These are phyloP conservation scores for Tylopilus intermedius DNA, from an alignment of 768 basidiomycete genomes.

Conservation along the genomic window DNA sequence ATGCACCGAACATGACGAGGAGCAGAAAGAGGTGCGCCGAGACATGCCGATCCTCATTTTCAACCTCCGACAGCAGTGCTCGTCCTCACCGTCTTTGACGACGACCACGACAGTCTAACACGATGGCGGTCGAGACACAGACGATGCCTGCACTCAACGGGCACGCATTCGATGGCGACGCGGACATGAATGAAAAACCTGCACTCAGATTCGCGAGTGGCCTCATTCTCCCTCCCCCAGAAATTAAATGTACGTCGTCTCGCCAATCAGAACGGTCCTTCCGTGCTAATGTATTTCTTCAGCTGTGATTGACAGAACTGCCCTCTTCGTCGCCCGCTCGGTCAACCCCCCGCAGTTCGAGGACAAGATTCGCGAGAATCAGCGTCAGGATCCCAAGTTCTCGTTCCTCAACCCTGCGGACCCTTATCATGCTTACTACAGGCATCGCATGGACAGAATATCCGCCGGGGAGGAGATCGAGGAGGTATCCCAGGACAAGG, in stretches of 20 bases:
- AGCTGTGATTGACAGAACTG: constrained; percentile 97
- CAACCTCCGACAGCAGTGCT: constrained; percentile 20
- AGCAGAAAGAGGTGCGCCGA: constrained; percentile 16
- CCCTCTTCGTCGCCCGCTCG: constrained; percentile 86
- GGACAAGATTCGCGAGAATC: constrained; percentile 94
- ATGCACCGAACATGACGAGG: constrained; percentile 75
- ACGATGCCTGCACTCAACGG: constrained; percentile 40
- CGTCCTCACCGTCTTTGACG: constrained; percentile 14
- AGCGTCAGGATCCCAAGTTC: constrained; percentile 94
- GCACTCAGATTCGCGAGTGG: constrained; percentile 65
- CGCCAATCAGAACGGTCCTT: not conserved
- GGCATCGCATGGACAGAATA: constrained; percentile 83
- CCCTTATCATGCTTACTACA: constrained; percentile 98
- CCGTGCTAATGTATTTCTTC: constrained; percentile 9
- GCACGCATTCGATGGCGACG: constrained; percentile 36
- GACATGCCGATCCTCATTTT: constrained; percentile 21
- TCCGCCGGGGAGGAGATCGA: constrained; percentile 70
- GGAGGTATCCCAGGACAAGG: constrained; percentile 46
- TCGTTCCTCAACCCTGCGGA: constrained; percentile 96
- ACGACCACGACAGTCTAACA: constrained; percentile 24
- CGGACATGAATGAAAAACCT: constrained; percentile 37
- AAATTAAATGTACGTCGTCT: constrained; percentile 73
- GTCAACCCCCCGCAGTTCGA: constrained; percentile 91
- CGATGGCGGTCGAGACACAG: constrained; percentile 46
- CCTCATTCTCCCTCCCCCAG: constrained; percentile 92